Evolutionary conservation across 768 basidiomycete species (phyloP).

Genomic region (Lactifluus rugatus): DNA sequence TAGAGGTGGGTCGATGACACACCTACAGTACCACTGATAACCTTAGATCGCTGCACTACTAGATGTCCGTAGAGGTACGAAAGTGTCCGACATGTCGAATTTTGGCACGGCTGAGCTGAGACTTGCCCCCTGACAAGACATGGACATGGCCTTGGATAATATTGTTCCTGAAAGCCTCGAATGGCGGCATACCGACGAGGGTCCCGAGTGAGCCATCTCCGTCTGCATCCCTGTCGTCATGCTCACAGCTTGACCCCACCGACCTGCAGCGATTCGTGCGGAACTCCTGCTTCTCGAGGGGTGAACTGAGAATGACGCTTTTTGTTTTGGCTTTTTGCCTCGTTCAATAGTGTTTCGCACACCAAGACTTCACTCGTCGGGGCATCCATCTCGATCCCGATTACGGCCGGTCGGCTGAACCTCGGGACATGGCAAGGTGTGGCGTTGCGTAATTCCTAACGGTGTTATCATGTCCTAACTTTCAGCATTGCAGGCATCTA

Average conservation of each 20-base stretch:
- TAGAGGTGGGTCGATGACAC: conserved; percentile 35
- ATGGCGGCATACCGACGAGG: conserved; percentile 88
- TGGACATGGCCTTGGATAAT: conserved; percentile 88
- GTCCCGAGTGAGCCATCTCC: conserved; percentile 58
- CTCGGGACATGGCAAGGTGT: conserved; percentile 91
- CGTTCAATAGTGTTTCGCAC: conserved; percentile 61
- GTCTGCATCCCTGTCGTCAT: neutral
- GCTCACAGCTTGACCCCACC: neutral
- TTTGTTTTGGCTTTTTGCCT: too few species aligned
- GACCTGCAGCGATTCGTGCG: conserved; percentile 9
- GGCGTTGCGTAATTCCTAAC: neutral
- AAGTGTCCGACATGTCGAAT: neutral
- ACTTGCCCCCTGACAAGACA: conserved; percentile 41
- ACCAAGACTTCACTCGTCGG: conserved; percentile 85
- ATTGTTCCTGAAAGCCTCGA: conserved; percentile 77
- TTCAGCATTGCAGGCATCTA: conserved; percentile 54
- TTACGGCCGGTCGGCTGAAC: conserved; percentile 66
- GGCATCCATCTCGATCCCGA: conserved; percentile 72
- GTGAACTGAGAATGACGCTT: neutral
- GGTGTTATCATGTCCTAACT: neutral
- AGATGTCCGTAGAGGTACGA: conserved; percentile 38
- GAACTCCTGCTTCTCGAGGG: neutral
- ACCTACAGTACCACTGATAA: neutral
- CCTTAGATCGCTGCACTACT: neutral
- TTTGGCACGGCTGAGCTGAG: conserved; percentile 24